Conservation (phyloP, 2,329 filamentous ascomycete genomes). For the Fusarium poae region DNA sequence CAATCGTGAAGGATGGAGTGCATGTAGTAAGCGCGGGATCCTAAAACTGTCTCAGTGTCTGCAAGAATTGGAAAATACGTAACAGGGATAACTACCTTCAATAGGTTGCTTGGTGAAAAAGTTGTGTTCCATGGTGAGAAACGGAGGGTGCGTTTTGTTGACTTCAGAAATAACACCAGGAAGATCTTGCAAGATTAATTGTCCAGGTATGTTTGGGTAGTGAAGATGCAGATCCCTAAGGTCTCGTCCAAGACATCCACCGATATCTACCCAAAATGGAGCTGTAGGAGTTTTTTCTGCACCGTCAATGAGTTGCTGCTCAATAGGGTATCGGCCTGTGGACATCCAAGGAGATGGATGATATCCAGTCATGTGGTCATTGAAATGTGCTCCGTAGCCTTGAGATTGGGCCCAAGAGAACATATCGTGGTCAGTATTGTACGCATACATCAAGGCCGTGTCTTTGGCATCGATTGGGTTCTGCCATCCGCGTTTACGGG, state of each 20-base stretch:
- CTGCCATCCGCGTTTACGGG: background rate
- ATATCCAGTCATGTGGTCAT: background rate
- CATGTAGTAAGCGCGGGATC: constrained; percentile 59
- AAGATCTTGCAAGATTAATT: background rate
- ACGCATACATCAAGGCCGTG: background rate
- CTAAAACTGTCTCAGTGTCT: no score
- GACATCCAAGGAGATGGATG: background rate
- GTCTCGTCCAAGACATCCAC: background rate
- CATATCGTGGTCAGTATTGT: background rate
- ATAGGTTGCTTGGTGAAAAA: constrained; percentile 62
- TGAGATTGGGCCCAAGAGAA: background rate
- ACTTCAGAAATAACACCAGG: no score
- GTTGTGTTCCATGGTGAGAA: constrained; percentile 58
- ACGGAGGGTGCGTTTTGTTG: no score
- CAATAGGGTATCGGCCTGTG: background rate
- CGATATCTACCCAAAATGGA: background rate
- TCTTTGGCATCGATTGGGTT: background rate
- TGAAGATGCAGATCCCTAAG: background rate
- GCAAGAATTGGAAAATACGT: no score
- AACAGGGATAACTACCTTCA: no score
- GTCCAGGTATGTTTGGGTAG: background rate
- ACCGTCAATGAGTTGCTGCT: background rate
- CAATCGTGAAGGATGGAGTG: constrained; percentile 60
- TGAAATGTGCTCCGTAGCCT: background rate
- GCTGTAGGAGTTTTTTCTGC: background rate